These are phyloP conservation scores for Aaosphaeria arxii DNA, from an alignment of 2,329 filamentous ascomycete genomes.

Conservation along the genomic window DNA sequence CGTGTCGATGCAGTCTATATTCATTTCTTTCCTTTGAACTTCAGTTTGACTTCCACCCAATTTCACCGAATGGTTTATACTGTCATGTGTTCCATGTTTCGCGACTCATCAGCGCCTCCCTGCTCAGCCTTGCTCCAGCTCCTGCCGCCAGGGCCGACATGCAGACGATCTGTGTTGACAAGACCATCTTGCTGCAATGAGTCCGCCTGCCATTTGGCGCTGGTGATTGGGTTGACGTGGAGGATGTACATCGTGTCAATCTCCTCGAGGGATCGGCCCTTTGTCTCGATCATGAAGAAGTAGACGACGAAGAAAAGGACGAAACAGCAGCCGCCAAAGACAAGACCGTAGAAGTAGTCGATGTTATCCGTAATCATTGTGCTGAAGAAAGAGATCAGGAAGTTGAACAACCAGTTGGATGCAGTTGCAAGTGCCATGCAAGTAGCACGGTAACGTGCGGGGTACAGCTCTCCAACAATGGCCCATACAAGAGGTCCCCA, in stretches of 20 bases:
- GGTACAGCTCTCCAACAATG: conserved; percentile 64
- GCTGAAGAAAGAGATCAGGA: conserved; percentile 65
- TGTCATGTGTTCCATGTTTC: no score
- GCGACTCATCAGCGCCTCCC: no score
- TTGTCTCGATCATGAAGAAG: conserved; percentile 75
- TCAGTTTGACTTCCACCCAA: no score
- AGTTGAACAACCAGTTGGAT: conserved; percentile 47
- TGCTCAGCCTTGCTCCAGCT: no score
- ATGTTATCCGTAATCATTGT: conserved; percentile 72
- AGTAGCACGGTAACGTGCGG: conserved; percentile 51
- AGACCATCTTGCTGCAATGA: no score
- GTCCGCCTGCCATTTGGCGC: conserved; percentile 47
- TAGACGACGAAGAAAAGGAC: conserved; percentile 65
- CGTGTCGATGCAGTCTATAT: no score
- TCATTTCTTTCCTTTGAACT: no score
- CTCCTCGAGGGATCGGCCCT: conserved; percentile 72
- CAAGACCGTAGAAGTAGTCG: conserved; percentile 70
- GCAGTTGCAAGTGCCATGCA: conserved; percentile 46
- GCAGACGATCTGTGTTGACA: no score
- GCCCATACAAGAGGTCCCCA: conserved; percentile 74
- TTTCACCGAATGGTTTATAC: no score
- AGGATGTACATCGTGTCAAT: conserved; percentile 72
- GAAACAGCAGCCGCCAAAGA: conserved; percentile 71
- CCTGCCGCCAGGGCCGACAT: no score
- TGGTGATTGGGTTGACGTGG: conserved; percentile 63